Conservation (phyloP, 1,139 yeast species). For the Blastobotrys ciferrii region DNA sequence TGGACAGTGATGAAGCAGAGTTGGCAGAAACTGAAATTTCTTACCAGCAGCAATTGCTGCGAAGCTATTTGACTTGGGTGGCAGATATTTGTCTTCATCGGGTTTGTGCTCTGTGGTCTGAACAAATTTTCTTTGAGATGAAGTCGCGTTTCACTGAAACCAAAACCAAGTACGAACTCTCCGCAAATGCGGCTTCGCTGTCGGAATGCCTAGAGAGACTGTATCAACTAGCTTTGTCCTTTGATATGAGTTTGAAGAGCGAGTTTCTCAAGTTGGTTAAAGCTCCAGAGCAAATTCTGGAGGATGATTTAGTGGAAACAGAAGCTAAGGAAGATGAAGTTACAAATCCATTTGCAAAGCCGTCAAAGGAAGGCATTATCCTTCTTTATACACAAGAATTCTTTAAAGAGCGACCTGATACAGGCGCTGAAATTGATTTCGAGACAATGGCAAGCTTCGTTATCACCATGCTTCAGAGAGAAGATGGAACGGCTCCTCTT, state of each 20-base stretch:
- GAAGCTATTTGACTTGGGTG: conserved; percentile 46
- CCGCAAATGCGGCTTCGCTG: conserved; percentile 27
- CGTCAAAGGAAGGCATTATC: conserved; percentile 35
- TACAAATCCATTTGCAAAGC: conserved; percentile 21
- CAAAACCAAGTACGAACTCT: conserved; percentile 21
- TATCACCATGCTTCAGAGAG: conserved; percentile 22
- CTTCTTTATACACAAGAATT: conserved; percentile 35
- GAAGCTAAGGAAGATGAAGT: conserved; percentile 13
- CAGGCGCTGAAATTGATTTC: conserved; percentile 22
- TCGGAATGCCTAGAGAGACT: conserved; percentile 46
- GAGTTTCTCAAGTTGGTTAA: conserved; percentile 39
- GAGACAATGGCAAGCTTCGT: conserved; percentile 27
- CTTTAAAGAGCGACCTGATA: conserved; percentile 29
- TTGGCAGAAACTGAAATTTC: conserved; percentile 37
- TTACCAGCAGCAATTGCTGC: conserved; percentile 44
- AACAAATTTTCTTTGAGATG: conserved; percentile 34
- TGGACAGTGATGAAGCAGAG: conserved; percentile 38
- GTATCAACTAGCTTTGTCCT: conserved; percentile 54
- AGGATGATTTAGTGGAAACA: conserved; percentile 14
- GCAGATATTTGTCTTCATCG: conserved; percentile 43
- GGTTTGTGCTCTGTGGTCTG: conserved; percentile 34
- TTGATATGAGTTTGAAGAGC: conserved; percentile 56
- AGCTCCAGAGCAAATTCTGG: conserved; percentile 14
- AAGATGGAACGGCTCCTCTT: conserved; percentile 37
- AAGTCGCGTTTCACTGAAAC: conserved; percentile 26